phyloP scores from a whole-genome alignment of 208 protist species.

The Leptomonas pyrrhocoris region DNA sequence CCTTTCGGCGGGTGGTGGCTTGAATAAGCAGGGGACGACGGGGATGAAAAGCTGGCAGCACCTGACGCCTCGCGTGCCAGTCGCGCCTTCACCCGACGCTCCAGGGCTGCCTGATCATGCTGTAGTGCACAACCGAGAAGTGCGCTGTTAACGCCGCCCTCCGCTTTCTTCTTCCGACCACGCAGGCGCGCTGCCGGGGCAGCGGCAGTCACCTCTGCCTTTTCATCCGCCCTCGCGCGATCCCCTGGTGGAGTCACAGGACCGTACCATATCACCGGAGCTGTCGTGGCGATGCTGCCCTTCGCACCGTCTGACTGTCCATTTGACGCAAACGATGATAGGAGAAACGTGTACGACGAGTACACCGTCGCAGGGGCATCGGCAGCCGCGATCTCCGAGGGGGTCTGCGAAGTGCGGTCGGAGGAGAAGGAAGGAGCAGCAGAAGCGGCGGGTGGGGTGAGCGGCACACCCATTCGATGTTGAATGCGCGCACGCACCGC shows the following conservation, averaged over 20 bases:
- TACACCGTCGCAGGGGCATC: slow-evolving; percentile 17
- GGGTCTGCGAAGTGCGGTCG: too few relatives aligned
- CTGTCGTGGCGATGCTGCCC: slow-evolving; percentile 17
- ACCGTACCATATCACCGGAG: slow-evolving; percentile 32
- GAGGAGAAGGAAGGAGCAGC: too few relatives aligned
- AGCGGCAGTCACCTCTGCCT: slow-evolving; percentile 14
- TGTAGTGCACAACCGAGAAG: slow-evolving; percentile 9
- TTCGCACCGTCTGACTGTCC: not conserved
- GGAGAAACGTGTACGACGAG: slow-evolving; percentile 38
- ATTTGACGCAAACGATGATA: slow-evolving; percentile 19
- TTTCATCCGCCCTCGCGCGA: not conserved
- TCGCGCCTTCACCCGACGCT: slow-evolving; percentile 7
- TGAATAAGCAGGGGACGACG: not conserved
- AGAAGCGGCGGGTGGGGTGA: not conserved
- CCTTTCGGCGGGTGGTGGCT: too few relatives aligned
- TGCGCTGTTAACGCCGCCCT: slow-evolving; percentile 30
- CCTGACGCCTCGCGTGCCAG: slow-evolving; percentile 3
- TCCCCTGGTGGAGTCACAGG: not conserved
- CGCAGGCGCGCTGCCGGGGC: slow-evolving; percentile 6
- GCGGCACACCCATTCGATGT: slow-evolving; percentile 26
- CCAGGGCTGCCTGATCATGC: slow-evolving; percentile 32
- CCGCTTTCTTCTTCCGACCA: slow-evolving; percentile 19
- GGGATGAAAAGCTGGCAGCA: not conserved
- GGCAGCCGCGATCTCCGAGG: not conserved
- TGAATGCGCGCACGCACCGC: slow-evolving; percentile 34